Evolutionary conservation across 2,329 filamentous ascomycete species (phyloP).

Genomic region (Hortaea werneckii): DNA sequence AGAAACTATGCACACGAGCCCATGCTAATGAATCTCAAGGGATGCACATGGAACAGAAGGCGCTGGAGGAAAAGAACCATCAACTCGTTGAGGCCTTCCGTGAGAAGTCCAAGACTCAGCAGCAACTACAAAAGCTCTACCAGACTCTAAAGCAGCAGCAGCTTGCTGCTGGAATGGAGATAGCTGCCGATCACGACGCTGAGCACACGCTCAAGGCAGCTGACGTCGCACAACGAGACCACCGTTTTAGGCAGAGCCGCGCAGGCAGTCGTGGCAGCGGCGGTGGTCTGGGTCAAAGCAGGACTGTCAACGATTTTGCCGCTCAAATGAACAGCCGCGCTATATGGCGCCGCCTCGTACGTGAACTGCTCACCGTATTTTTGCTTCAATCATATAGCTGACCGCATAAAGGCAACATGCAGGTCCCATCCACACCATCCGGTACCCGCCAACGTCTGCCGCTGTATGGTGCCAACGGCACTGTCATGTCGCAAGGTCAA

Average conservation of each 20-base stretch:
- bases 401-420: slow-evolving; percentile 14
- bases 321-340: slow-evolving; percentile 7
- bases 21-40: slow-evolving; percentile 26
- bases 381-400: not conserved
- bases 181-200: slow-evolving; percentile 44
- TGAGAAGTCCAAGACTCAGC: slow-evolving; percentile 60
- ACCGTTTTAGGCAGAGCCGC: slow-evolving; percentile 1
- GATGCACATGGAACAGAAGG: slow-evolving; percentile 49
- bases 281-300: slow-evolving; percentile 7
- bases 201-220: slow-evolving; percentile 33
- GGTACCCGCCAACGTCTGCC: slow-evolving; percentile 19
- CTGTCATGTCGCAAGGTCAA: slow-evolving; percentile 9
- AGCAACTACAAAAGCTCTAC: slow-evolving; percentile 56
- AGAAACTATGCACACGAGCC: not conserved
- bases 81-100: slow-evolving; percentile 57
- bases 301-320: slow-evolving; percentile 6
- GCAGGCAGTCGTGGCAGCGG: slow-evolving; percentile 14
- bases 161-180: slow-evolving; percentile 44
- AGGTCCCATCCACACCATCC: slow-evolving; percentile 18
- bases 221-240: not conserved
- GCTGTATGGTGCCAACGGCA: slow-evolving; percentile 19
- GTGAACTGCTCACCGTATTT: not conserved
- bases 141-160: slow-evolving; percentile 46
- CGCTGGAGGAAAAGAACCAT: slow-evolving; percentile 59
- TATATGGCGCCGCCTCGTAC: slow-evolving; percentile 9